A percentile compares a stretch with the other conserved stretches of the same genome.
Evolutionary conservation across 2,329 filamentous ascomycete species (phyloP).

Genomic region (Dactylellina sp.): DNA sequence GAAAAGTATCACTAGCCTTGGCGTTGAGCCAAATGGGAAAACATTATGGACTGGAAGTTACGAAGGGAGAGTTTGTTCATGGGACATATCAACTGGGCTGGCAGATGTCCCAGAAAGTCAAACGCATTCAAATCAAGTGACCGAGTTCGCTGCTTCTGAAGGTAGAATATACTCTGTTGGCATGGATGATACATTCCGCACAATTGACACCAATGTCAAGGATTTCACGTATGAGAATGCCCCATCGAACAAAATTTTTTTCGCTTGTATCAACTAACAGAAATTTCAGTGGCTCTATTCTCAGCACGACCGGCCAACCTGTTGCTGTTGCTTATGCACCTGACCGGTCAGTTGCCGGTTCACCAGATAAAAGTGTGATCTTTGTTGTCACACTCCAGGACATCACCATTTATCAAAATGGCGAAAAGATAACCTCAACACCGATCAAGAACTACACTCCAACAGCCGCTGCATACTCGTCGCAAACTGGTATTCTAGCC

Average conservation of each 20-base stretch:
- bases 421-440: conserved; percentile 72
- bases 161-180: conserved; percentile 84
- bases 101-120: conserved; percentile 81
- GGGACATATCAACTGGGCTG: conserved; percentile 78
- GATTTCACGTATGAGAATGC: conserved; percentile 56
- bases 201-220: conserved; percentile 69
- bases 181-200: conserved; percentile 92
- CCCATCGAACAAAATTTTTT: background rate
- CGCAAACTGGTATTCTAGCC: conserved; percentile 70
- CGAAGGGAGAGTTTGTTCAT: conserved; percentile 85
- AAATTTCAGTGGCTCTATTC: conserved; percentile 30
- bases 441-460: conserved; percentile 74
- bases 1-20: conserved; percentile 86
- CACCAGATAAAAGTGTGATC: conserved; percentile 60
- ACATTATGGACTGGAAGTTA: conserved; percentile 91
- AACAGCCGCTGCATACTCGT: conserved; percentile 69
- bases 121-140: conserved; percentile 85
- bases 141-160: conserved; percentile 73
- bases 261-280: background rate
- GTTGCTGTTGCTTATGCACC: conserved; percentile 74
- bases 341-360: conserved; percentile 64
- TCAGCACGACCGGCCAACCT: conserved; percentile 71
- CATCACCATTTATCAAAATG: conserved; percentile 68
- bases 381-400: conserved; percentile 71
- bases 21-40: conserved; percentile 69